A percentile compares a stretch with the other conserved stretches of the same genome.
Conservation (phyloP, 768 basidiomycete species). For the Podaxis sp. region DNA sequence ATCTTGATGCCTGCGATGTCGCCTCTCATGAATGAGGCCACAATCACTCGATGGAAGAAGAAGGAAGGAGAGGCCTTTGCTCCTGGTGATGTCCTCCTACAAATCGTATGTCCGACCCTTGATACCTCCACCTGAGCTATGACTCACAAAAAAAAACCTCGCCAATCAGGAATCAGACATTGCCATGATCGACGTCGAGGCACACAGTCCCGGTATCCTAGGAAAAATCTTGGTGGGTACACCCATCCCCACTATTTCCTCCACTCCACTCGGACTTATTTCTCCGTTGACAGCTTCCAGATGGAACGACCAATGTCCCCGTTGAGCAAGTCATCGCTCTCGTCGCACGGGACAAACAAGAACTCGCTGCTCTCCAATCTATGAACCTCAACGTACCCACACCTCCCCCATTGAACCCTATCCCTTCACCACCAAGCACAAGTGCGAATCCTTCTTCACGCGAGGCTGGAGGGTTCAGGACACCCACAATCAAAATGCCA, state of each 20-base stretch:
- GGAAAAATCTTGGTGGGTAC: constrained; percentile 85
- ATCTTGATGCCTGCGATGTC: constrained; percentile 91
- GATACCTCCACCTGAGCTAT: neutral
- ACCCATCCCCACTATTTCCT: constrained; percentile 40
- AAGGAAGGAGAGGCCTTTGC: constrained; percentile 77
- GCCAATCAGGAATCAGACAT: constrained; percentile 82
- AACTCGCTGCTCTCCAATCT: constrained; percentile 28
- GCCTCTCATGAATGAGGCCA: constrained; percentile 95
- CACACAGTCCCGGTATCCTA: constrained; percentile 93
- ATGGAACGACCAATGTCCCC: constrained; percentile 81
- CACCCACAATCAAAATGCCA: constrained; percentile 22
- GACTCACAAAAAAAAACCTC: neutral
- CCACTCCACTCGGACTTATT: constrained; percentile 28
- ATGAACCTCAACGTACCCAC: constrained; percentile 20
- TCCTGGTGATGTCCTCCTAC: constrained; percentile 84
- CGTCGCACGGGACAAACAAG: constrained; percentile 62
- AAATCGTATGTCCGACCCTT: constrained; percentile 63
- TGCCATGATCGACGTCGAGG: constrained; percentile 97
- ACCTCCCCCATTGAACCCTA: constrained; percentile 26
- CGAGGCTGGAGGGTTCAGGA: constrained; percentile 21
- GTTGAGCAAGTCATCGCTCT: constrained; percentile 91
- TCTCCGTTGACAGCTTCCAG: constrained; percentile 34
- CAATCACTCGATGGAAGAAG: constrained; percentile 89
- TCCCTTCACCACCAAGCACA: constrained; percentile 26
- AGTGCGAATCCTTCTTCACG: constrained; percentile 18